These are phyloP conservation scores for Starmera dryadoides DNA, from an alignment of 805 yeast genomes.

Conservation along the genomic window DNA sequence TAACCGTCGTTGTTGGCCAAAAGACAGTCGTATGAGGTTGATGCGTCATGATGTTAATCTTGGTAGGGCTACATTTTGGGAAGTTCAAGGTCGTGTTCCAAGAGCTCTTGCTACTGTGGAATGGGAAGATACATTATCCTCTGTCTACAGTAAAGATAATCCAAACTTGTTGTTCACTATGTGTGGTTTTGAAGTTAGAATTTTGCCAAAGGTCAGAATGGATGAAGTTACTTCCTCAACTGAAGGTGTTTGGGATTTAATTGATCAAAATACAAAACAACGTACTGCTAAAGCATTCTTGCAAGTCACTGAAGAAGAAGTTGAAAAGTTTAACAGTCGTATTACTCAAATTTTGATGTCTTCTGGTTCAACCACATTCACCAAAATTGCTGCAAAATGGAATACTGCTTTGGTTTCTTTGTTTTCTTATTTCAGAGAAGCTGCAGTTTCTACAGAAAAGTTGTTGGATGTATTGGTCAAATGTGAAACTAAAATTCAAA, in stretches of 20 bases:
- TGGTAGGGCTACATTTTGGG: constrained; percentile 93
- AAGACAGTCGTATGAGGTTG: constrained; percentile 83
- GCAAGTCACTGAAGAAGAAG: constrained; percentile 75
- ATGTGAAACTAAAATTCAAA: constrained; percentile 90
- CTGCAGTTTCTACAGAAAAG: constrained; percentile 75
- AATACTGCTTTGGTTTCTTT: constrained; percentile 83
- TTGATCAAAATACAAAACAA: constrained; percentile 65
- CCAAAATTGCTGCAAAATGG: constrained; percentile 94
- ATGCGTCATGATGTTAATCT: constrained; percentile 87
- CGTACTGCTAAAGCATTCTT: constrained; percentile 84
- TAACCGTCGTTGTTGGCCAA: constrained; percentile 91
- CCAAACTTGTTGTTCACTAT: constrained; percentile 83
- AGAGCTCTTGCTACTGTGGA: constrained; percentile 58
- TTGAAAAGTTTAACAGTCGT: constrained; percentile 73
- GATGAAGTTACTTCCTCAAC: constrained; percentile 44
- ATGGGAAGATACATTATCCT: constrained; percentile 78
- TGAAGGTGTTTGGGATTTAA: constrained; percentile 91
- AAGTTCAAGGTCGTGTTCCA: constrained; percentile 74
- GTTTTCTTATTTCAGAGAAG: constrained; percentile 89
- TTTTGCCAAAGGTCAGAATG: constrained; percentile 65
- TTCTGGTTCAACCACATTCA: constrained; percentile 91
- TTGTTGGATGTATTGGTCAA: constrained; percentile 78
- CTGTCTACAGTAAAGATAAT: constrained; percentile 86
- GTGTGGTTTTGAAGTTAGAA: constrained; percentile 93
- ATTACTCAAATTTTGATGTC: constrained; percentile 90